Evolutionary conservation across 768 basidiomycete species (phyloP), one percentile per base, ranked within the genome.

Genomic region (Hygrocybe coccinea): DNA sequence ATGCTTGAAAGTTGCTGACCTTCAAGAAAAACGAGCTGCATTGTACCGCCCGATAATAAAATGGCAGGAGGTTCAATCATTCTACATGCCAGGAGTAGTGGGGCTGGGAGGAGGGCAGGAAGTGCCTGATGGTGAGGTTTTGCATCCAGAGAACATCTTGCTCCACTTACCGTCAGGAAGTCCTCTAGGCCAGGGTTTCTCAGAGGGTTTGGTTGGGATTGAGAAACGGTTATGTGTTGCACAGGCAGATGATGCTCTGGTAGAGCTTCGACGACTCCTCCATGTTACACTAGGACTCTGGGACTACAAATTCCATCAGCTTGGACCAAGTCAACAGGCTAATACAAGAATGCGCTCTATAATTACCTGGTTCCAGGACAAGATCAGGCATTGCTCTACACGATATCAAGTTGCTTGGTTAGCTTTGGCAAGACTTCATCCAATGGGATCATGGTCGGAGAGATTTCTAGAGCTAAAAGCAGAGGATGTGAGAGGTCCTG

Each of bases 261-360:
- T 25, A 12, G 52, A 56, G 12, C 48, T 63, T 25, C 29, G 62
- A 1, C 58, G 47, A 7, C 39, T 21, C 8, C 50, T 50, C 3
- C 53, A 50, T 15, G 47, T 57, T 33, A 44, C 55, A 10, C 49
- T 44, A 10, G 59, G 60, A 3, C 39, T 62, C 6, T 49, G 15
- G n/a, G 3, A 41, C 14, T 62, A 56, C 44, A 62, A 62, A 34
- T 50, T 51, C 11, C 21, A 47, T 5, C 37, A 61, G 41, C n/a
- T 61, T 15, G 11, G 57, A 37, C 5, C 48, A 25, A 37, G 54
- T 56, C 35, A 59, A 57, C 17, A 47, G 37, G 39, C 48, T 52
- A 44, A 56, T n/a, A 62, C 50, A 52, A 54, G 33, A 10, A 56
- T 21, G n/a, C 33, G 45, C 5, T 7, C 49, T 3, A 36, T 48